A percentile compares a stretch with the other conserved stretches of the same genome.
These are phyloP conservation scores for Magnolia changhungtana DNA, from an alignment of 164 flowering plant species.

Conservation along the genomic window DNA sequence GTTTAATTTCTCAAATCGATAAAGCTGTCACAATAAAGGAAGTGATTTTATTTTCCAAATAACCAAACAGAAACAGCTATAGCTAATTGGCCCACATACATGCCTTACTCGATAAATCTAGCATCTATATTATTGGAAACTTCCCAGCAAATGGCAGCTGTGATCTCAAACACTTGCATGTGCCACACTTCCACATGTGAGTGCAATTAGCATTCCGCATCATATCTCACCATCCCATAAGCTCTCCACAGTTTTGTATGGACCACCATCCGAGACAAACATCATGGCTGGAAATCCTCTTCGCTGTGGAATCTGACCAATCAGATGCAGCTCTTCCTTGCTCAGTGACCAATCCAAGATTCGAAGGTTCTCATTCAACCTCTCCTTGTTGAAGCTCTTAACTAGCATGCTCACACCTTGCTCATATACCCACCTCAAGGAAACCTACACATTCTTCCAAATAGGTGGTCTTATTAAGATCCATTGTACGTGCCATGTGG, in stretches of 20 bases:
- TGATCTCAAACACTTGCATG: too few species aligned
- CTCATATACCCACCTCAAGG: neutral
- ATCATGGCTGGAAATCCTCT: neutral
- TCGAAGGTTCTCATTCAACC: constrained; percentile 24
- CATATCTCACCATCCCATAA: constrained; percentile 35
- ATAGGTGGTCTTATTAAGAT: too few species aligned
- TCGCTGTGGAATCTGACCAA: constrained; percentile 19
- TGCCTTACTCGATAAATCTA: too few species aligned
- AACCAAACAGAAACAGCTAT: too few species aligned
- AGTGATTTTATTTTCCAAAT: too few species aligned
- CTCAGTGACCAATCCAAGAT: constrained; percentile 28
- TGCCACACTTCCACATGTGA: too few species aligned
- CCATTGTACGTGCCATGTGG: too few species aligned
- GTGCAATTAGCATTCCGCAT: neutral
- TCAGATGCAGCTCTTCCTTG: constrained; percentile 20
- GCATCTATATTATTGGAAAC: too few species aligned
- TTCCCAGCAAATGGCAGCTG: too few species aligned
- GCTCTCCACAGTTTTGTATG: constrained; percentile 19
- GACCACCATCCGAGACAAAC: constrained; percentile 20
- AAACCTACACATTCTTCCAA: neutral
- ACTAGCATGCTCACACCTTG: constrained; percentile 16
- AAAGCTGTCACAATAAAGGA: too few species aligned
- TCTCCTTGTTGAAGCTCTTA: constrained; percentile 31
- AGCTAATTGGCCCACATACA: too few species aligned
- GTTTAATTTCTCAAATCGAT: too few species aligned